Percentiles rank a stretch among this genome's conserved stretches.
Conservation (phyloP, 2,329 filamentous ascomycete species). For the Xylariaceae sp. region DNA sequence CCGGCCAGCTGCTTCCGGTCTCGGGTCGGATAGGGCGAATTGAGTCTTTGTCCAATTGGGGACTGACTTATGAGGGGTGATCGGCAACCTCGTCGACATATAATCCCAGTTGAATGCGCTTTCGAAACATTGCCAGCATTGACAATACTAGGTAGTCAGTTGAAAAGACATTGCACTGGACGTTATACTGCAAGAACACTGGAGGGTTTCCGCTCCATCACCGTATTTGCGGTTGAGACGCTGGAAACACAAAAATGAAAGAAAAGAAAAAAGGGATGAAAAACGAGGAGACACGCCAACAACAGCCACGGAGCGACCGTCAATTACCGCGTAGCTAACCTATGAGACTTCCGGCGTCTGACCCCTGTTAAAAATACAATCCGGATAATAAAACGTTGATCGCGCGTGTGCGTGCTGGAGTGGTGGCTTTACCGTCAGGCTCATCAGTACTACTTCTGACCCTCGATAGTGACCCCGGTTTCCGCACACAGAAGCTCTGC, state of each 20-base stretch:
- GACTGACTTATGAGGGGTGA: neutral
- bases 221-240: neutral
- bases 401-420: neutral
- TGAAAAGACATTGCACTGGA: neutral
- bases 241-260: neutral
- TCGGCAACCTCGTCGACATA: neutral
- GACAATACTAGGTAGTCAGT: neutral
- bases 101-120: neutral
- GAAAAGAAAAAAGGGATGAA: neutral
- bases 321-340: neutral
- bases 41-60: neutral
- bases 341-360: neutral
- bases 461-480: slow-evolving; percentile 54
- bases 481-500: slow-evolving; percentile 69
- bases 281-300: neutral
- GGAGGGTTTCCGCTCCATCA: neutral
- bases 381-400: neutral
- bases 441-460: neutral
- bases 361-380: neutral
- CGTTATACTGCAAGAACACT: neutral
- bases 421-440: neutral
- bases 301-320: neutral
- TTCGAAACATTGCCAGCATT: neutral
- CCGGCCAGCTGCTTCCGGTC: neutral
- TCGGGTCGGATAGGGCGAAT: neutral